Base-by-base conservation (phyloP, 495 filamentous ascomycete genomes). In the Talaromyces nanjingensis region DNA sequence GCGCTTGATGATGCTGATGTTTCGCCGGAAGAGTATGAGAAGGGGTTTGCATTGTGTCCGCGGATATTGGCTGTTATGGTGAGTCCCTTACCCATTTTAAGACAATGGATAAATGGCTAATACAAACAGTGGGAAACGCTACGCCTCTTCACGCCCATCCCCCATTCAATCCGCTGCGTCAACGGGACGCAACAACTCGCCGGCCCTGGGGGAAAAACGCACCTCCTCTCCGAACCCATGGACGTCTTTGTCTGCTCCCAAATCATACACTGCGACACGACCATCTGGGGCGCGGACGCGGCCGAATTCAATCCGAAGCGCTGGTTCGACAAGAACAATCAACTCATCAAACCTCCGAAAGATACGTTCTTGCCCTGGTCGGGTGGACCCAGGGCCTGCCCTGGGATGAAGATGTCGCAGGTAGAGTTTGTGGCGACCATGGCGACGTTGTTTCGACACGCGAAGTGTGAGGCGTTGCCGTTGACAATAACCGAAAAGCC, bases 391-490 rank as follows among this genome's bases (percentile, higher is more conserved):
- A 69, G 77, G 0, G 66, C 76, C 37, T 84, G 82, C 59, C 79
- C 81, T 1, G 83, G 82, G 0, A 74, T 72, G 66, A 84, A 81
- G 60, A 81, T 84, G 64, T 70, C 77, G 0, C 76, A 83, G 65
- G 83, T 84, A 0, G 82, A 86, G 65, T 81, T 82, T 63, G 82
- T 84, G 1, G 81, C 80, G 0, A 70, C 71, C 0, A 70, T 84
- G 62, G 76, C 75, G 1, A 64, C 65, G 1, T 54, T 85, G 6
- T 80, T 86, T 63, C 66, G 71, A 3, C 42, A 39, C 29, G 47
- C 62, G 16, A 16, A 42, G 47, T 69, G 67, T 42, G 67, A 71
- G 45, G 56, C 34, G 16, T 59, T 59, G 31, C 14, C 56, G 27
- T 20, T 25, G 27, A 37, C 31, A 16, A 24, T 2, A n/a, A 18